Conservation (phyloP, 805 yeast genomes). For the Candida succiphila region DNA sequence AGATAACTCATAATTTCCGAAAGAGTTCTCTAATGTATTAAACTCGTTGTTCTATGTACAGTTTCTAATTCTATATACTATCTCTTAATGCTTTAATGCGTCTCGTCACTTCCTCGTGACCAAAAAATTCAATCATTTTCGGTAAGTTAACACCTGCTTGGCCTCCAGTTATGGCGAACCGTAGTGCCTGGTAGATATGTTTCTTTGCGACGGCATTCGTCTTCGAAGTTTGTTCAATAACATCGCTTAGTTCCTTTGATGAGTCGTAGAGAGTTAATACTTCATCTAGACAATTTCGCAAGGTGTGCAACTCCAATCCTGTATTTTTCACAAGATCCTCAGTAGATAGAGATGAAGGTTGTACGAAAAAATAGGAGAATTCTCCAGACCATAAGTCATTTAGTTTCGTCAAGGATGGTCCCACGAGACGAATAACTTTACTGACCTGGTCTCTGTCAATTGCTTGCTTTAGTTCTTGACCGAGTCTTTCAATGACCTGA, state of each 20-base stretch:
- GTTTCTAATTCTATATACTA: neutral
- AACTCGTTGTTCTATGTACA: no score
- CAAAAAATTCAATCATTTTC: slow-evolving; percentile 44
- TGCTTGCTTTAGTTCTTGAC: no score
- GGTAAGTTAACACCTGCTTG: slow-evolving; percentile 63
- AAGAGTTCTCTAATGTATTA: slow-evolving; percentile 2
- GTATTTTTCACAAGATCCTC: no score
- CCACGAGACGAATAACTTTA: slow-evolving; percentile 31
- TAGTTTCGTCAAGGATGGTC: slow-evolving; percentile 40
- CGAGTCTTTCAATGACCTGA: slow-evolving; percentile 15
- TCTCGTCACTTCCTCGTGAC: slow-evolving; percentile 24
- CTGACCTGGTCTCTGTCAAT: slow-evolving; percentile 15
- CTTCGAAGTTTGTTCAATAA: neutral
- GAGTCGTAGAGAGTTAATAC: no score
- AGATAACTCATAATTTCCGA: slow-evolving; percentile 1
- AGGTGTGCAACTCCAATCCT: no score
- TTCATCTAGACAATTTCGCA: no score
- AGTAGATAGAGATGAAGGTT: no score
- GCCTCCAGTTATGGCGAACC: slow-evolving; percentile 65
- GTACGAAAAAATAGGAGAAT: slow-evolving; percentile 40
- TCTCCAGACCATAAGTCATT: slow-evolving; percentile 36
- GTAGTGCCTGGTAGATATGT: slow-evolving; percentile 42
- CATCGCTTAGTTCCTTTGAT: neutral
- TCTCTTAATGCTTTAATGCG: neutral
- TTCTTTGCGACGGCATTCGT: slow-evolving; percentile 10